Evolutionary conservation across 116 monocot species (phyloP).

Genomic region (Phalaenopsis hybrid): DNA sequence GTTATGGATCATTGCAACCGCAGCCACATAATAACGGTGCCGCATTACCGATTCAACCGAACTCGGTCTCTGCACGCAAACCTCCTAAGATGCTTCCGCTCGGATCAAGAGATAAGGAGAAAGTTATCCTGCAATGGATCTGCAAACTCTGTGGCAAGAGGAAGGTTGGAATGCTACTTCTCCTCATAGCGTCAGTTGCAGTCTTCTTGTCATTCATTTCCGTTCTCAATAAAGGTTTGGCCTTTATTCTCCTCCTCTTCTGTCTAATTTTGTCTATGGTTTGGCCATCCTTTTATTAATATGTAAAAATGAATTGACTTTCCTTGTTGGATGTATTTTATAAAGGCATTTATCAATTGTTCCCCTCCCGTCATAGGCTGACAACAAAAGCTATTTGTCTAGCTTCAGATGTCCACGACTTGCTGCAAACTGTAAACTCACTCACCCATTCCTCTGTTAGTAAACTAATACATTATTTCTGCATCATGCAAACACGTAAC

Average conservation of each 20-base stretch:
- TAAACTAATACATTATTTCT: no score
- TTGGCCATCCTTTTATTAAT: not conserved
- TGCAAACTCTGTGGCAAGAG: conserved; percentile 42
- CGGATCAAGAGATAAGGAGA: conserved; percentile 63
- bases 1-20: conserved; percentile 66
- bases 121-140: conserved; percentile 40
- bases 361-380: no score
- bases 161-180: conserved; percentile 52
- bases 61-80: conserved; percentile 28
- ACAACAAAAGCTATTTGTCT: not conserved
- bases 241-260: not conserved
- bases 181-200: conserved; percentile 43
- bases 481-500: no score
- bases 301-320: no score
- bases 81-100: conserved; percentile 38
- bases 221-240: conserved; percentile 50
- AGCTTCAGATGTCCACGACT: not conserved
- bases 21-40: conserved; percentile 14
- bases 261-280: not conserved
- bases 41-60: conserved; percentile 27
- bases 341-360: no score
- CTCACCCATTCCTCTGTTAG: no score
- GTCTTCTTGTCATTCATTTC: conserved; percentile 54
- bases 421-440: not conserved
- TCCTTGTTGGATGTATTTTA: no score